Evolutionary conservation across 306 rosid genomes (phyloP), one percentile per base, ranked within the genome.

Genomic region (Potentilla sterilis): DNA sequence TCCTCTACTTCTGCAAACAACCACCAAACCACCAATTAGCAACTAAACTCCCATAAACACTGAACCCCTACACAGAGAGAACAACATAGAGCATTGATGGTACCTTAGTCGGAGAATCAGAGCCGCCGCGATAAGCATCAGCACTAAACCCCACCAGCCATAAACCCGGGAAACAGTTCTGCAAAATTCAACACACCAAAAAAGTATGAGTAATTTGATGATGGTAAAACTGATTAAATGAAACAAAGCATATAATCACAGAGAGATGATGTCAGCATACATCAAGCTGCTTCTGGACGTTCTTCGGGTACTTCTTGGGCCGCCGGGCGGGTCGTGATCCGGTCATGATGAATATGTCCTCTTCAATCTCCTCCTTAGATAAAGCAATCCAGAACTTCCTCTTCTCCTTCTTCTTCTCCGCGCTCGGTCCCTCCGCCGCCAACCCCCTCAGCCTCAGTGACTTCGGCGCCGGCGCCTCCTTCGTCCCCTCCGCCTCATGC

Each of bases 311-410:
- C 83, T 95, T 95, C 88, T 51, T 87, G 70, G 99, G 98, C 83
- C 98, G 80, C 12, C 98, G 86, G 52, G 87, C 59, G 21, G 99
- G 99, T 58, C 98, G 82, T 38, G 97, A 92, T 65, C 98, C 99
- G 28, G 97, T 95, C 93, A 95, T 92, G 49, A 87, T 72, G 76
- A 92, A 95, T 34, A 95, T 76, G 82, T 95, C 98, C 61, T 95
- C 98, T 75, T 95, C 98, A 86, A 95, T 95, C 86, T 95, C 99
- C 34, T 92, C 99, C 73, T 77, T 88, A 0, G 98, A 92, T 51
- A 95, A 89, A 34, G 97, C 98, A 85, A 95, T 90, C 99, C 97
- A 95, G 84, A 95, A 87, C 81, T 82, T 92, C 84, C 91, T 90
- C 86, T 95, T 95, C 85, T 85, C 90, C 86, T 89, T 89, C 87